Conservation (phyloP, 1,284 basidiomycete genomes). For the Inonotus obliquus region DNA sequence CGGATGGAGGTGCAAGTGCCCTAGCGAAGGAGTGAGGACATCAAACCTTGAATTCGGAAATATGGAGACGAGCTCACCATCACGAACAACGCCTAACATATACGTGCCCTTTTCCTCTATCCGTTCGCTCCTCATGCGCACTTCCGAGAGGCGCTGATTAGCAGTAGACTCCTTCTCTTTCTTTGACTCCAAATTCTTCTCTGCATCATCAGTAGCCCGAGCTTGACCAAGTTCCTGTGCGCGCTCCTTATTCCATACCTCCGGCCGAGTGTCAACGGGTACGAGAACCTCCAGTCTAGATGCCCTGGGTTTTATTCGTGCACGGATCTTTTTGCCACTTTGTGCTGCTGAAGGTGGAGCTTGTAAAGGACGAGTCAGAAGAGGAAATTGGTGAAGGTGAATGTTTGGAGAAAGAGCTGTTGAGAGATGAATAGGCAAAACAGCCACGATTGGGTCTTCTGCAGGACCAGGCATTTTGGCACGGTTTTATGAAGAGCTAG, state of each 20-base stretch:
- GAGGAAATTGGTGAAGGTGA: slow-evolving; percentile 75
- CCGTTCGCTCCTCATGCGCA: slow-evolving; percentile 67
- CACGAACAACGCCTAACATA: slow-evolving; percentile 67
- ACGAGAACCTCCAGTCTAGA: slow-evolving; percentile 70
- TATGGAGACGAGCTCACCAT: slow-evolving; percentile 43
- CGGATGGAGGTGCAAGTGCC: slow-evolving; percentile 71
- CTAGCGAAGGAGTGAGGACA: slow-evolving; percentile 34
- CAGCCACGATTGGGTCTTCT: slow-evolving; percentile 57
- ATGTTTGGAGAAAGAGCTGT: slow-evolving; percentile 55
- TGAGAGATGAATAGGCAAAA: slow-evolving; percentile 68
- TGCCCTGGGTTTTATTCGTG: slow-evolving; percentile 59
- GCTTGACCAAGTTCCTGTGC: slow-evolving; percentile 60
- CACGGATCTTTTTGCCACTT: slow-evolving; percentile 70
- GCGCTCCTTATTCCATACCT: slow-evolving; percentile 72
- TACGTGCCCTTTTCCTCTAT: slow-evolving; percentile 58
- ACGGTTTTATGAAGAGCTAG: neutral
- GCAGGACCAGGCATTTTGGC: slow-evolving; percentile 17
- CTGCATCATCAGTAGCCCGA: slow-evolving; percentile 62
- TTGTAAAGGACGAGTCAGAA: slow-evolving; percentile 66
- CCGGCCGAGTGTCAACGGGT: slow-evolving; percentile 66
- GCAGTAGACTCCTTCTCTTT: slow-evolving; percentile 49
- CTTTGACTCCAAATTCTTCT: slow-evolving; percentile 57
- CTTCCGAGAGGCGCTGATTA: slow-evolving; percentile 58
- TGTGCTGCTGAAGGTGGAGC: slow-evolving; percentile 64
- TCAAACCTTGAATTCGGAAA: neutral